A percentile compares a stretch with the other conserved stretches of the same genome.
phyloP scores from a whole-genome alignment of 2,329 filamentous ascomycete genomes.

The Sarocladium oryzae region DNA sequence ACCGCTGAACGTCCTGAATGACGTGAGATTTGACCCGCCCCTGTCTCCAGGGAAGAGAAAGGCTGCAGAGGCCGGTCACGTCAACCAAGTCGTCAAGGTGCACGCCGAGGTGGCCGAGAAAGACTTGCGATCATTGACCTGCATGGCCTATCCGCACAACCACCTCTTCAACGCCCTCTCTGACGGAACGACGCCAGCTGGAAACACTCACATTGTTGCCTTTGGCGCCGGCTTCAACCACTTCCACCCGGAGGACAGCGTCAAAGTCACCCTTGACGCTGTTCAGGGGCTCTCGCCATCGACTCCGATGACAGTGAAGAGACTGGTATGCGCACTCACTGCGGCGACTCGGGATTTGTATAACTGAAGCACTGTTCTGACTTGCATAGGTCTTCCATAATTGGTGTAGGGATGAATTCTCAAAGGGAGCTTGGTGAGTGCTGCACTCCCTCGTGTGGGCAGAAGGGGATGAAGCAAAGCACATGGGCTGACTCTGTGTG shows the following conservation, averaged over 20 bases:
- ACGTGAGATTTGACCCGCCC: slow-evolving; percentile 15
- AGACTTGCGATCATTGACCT: slow-evolving; percentile 36
- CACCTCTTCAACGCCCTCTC: slow-evolving; percentile 36
- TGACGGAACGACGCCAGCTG: slow-evolving; percentile 36
- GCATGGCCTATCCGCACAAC: slow-evolving; percentile 36
- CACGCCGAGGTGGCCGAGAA: slow-evolving; percentile 14
- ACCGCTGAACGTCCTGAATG: slow-evolving; percentile 15
- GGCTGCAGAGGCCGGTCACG: slow-evolving; percentile 14
- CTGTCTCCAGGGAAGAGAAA: slow-evolving; percentile 15
- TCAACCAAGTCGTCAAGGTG: slow-evolving; percentile 15
- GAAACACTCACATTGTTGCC: slow-evolving; percentile 39
- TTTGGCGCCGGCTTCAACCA: slow-evolving; percentile 26
- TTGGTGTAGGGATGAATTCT: slow-evolving; percentile 40
- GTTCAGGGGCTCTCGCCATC: slow-evolving; percentile 26
- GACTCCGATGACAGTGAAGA: slow-evolving; percentile 19
- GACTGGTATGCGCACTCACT: background rate
- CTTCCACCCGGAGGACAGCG: slow-evolving; percentile 35
- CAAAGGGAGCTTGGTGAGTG: slow-evolving; percentile 33
- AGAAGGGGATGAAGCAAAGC: too few relatives aligned
- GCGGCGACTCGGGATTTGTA: too few relatives aligned
- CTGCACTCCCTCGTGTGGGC: background rate
- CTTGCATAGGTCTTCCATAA: slow-evolving; percentile 42
- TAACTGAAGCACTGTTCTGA: too few relatives aligned
- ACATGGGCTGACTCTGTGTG: background rate
- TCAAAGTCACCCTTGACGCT: slow-evolving; percentile 24